Base-by-base conservation (phyloP, 371 early-diverging fungal species). In the Saksenaea oblongispora region DNA sequence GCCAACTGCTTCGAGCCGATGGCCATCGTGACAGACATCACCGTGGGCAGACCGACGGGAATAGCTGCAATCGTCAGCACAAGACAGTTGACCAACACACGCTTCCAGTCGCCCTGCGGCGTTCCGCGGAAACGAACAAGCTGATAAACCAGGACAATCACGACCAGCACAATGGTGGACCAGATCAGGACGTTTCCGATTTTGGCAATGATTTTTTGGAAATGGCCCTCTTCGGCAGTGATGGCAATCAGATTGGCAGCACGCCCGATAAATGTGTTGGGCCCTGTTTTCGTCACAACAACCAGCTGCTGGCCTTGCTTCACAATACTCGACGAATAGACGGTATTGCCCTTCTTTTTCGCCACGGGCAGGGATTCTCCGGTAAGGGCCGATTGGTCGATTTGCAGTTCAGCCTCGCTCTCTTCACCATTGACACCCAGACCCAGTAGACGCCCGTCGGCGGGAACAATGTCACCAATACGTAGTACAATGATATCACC, bases 1-100 rank as follows among this genome's bases (percentile, higher is more conserved):
- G 98, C 95, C 56, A 98, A 84, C 67, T 93, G 87, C 61, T 89
- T 85, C 28, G 97, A 94, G 53, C 97, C 97, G 26, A 96, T 90
- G 0, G 97, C 97, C 93, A 97, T 95, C 44, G 97, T 96, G 22
- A 95, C 95, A 5, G 95, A 90, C 85, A 97, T 88, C 58, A 96
- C 96, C 1, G 98, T 94, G 15, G 95, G 96, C 36, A 96, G 83
- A 73, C 95, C 95, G 59, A 97, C 94, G 27, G 98, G 98, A 64
- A 98, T 97, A 64, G 95, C 95, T 17, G 94, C 93, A 3, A 96
- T 88, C 7, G 95, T 93, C 47, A 97, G 76, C 63, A 94, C 87
- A 24, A 96, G 81, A 47, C 91, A 91, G 51, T 87, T 78, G 60
- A 84, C 72, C 59, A 92, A 81, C 8, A 90, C 80, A 8, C 69